Base-by-base conservation (phyloP, 176 grass and related monocot genomes). In the Musa acuminata region DNA sequence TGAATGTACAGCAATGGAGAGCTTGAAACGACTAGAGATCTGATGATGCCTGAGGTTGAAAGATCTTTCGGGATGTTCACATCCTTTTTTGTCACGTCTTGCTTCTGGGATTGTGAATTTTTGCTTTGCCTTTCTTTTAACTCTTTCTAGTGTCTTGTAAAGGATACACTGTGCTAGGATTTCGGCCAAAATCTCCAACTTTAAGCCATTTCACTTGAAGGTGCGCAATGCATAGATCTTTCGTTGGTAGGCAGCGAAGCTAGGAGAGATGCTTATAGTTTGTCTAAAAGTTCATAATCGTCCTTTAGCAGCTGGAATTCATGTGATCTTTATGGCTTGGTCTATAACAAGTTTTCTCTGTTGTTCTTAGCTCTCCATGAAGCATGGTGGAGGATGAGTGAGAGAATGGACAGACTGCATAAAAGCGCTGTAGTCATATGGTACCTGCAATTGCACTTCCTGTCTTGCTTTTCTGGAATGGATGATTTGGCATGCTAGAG, bases 161-260 rank as follows among this genome's bases (percentile, higher is more conserved):
- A 59, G n/a, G 57, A 14, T 60, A 60, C 57, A 60, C 57, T 60
- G n/a, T 60, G n/a, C 19, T 60, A 60, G 57, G 57, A 60, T 60
- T 8, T 60, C n/a, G 4, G 17, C 17, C 57, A n/a, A 19, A n/a
- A 1, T 60, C 35, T 43, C 35, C 3, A 43, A 43, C 35, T 43
- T 43, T 8, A 60, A 60, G 57, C 57, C n/a, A 3, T 8, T 60
- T 60, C 57, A 21, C 16, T n/a, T n/a, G 16, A 6, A 6, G 35
- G 35, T 43, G 35, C 35, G 4, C 4, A 43, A 43, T 43, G 35
- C 35, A 43, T 43, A 43, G 35, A 60, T 60, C 3, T 8, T 60
- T 60, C 14, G n/a, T n/a, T 8, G 57, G 19, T 9, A 1, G 35
- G 4, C 35, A 43, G 35, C 35, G 35, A 43, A 43, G 35, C 35